Evolutionary conservation across 441 rosid species (phyloP).

Genomic region (Gossypium schwendimanii): DNA sequence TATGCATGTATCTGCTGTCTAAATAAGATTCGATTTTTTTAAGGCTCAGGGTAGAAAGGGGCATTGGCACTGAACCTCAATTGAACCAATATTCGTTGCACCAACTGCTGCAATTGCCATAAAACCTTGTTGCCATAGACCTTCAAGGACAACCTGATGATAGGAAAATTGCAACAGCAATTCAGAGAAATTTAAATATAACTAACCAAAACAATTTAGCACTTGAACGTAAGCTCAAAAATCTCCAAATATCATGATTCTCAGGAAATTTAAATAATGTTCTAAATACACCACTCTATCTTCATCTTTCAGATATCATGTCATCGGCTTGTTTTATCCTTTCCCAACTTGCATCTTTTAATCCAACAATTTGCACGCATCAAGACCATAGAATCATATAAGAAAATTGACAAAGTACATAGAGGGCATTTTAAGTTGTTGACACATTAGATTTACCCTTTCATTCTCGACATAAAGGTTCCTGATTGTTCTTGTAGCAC

Average conservation of each 20-base stretch:
- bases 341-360: not conserved
- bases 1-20: not conserved
- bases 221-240: not conserved
- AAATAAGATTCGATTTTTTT: not conserved
- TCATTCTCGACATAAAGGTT: slow-evolving; percentile 92
- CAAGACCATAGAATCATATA: not conserved
- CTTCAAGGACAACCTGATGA: slow-evolving; percentile 85
- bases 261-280: not conserved
- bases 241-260: not conserved
- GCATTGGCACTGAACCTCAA: slow-evolving; percentile 47
- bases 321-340: not conserved
- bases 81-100: slow-evolving; percentile 90
- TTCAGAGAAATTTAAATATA: not conserved
- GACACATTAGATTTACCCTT: slow-evolving; percentile 50
- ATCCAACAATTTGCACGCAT: not conserved
- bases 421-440: not conserved
- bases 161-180: slow-evolving; percentile 8
- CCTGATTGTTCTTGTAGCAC: slow-evolving; percentile 81
- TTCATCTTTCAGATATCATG: not conserved
- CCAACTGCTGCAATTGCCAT: slow-evolving; percentile 92
- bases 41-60: not conserved
- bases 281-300: not conserved
- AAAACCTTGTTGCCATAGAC: slow-evolving; percentile 78
- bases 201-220: not conserved
- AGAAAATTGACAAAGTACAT: not conserved